A percentile compares a stretch with the other conserved stretches of the same genome.
Conservation (phyloP, 768 basidiomycete genomes). For the Termitomyces sp. region DNA sequence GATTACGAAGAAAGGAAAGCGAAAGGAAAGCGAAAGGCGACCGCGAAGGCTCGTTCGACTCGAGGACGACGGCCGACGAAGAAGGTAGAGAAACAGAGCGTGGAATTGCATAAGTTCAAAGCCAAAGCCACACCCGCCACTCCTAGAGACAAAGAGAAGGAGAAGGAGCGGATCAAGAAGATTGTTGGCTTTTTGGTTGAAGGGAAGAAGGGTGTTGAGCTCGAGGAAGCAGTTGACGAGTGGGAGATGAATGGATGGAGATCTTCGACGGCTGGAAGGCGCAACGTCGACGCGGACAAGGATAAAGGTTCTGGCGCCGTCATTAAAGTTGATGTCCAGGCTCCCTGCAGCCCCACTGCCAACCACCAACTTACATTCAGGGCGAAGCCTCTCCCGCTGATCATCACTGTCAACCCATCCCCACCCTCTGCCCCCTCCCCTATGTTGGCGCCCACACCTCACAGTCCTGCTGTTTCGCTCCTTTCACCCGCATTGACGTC, state of each 20-base stretch:
- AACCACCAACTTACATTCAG: background rate
- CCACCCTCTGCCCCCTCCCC: background rate
- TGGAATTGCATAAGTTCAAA: background rate
- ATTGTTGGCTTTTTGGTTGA: slow-evolving; percentile 65
- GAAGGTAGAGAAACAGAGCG: slow-evolving; percentile 1
- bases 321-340: background rate
- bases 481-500: background rate
- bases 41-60: background rate
- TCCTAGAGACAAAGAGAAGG: background rate
- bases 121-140: background rate
- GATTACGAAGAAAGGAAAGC: background rate
- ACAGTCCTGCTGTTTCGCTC: background rate
- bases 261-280: background rate
- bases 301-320: background rate
- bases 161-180: slow-evolving; percentile 48
- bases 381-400: background rate
- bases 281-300: background rate
- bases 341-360: background rate
- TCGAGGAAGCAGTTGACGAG: slow-evolving; percentile 57
- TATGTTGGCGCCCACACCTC: background rate
- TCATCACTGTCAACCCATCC: background rate
- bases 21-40: background rate
- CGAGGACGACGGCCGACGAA: slow-evolving; percentile 7
- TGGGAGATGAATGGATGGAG: slow-evolving; percentile 33
- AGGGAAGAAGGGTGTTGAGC: slow-evolving; percentile 59